Evolutionary conservation across 1,139 yeast species (phyloP), one percentile per base, ranked within the genome.

Genomic region (Eremothecium cymbalariae): DNA sequence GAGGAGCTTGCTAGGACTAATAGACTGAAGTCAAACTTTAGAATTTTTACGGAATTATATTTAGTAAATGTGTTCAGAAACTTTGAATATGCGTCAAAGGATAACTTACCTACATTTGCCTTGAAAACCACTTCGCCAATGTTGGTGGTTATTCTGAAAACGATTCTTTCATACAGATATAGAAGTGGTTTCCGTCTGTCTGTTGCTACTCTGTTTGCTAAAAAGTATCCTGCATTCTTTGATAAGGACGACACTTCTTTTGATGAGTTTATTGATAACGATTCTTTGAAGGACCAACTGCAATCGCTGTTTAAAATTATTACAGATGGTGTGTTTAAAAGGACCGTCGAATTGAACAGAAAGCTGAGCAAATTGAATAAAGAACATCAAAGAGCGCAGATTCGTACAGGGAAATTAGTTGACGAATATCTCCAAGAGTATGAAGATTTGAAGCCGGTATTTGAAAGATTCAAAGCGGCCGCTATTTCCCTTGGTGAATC

Each of bases 381-480:
- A 15, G 63, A 64, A 27, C 73, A 71, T 42, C 67, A 67, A 36
- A 69, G 67, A 36, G 72, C 77, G 2, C 74, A 79, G 32, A 70
- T 81, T 34, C 67, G 81, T 46, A 74, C 81, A 2, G 94, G 94
- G 18, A 71, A 69, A 43, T 55, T 72, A 4, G 56, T 72, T 18
- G 84, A 77, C 24, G 78, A 74, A 29, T 59, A 67, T 25, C 64
- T 67, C 28, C 58, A 53, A 1, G 68, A 65, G 32, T 57, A 70
- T 28, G 70, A 71, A 12, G 59, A 53, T 8, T 41, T 65, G 15
- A 47, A 55, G 9, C 60, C 59, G 2, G 41, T 60, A 3, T 68
- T 67, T 42, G 74, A 71, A 20, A 63, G 60, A 35, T 70, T 81
- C 44, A 61, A 63, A 23, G 33, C 57, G 1, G 67, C 70, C 4